Conservation (phyloP, 768 basidiomycete genomes). For the Hericium erinaceus region DNA sequence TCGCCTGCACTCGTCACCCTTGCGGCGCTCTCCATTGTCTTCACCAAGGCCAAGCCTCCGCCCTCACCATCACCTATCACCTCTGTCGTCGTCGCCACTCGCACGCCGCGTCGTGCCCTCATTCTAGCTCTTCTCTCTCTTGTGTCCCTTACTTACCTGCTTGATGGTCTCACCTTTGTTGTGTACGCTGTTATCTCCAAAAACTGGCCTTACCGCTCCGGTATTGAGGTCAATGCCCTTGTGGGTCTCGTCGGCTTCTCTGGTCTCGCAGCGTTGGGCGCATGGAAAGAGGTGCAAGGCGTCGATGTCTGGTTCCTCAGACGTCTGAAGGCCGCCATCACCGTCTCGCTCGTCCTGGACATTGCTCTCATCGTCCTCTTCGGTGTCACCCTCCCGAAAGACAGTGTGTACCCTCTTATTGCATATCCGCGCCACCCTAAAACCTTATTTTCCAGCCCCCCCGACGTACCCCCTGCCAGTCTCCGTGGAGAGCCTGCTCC, state of each 20-base stretch:
- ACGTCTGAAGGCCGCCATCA: slow-evolving; percentile 46
- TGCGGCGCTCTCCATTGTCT: slow-evolving; percentile 50
- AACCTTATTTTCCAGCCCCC: background rate
- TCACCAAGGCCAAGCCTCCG: slow-evolving; percentile 36
- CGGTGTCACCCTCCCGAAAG: slow-evolving; percentile 30
- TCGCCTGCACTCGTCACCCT: slow-evolving; percentile 62
- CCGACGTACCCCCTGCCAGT: slow-evolving; percentile 16
- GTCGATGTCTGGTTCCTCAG: slow-evolving; percentile 57
- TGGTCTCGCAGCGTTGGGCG: slow-evolving; percentile 64
- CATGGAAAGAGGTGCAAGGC: slow-evolving; percentile 71
- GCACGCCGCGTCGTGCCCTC: slow-evolving; percentile 63
- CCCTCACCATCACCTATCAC: slow-evolving; percentile 55
- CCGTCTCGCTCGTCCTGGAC: slow-evolving; percentile 49
- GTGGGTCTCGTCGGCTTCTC: slow-evolving; percentile 62
- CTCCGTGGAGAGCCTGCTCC: slow-evolving; percentile 31
- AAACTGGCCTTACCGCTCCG: slow-evolving; percentile 53
- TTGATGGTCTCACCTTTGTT: slow-evolving; percentile 70
- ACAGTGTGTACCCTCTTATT: slow-evolving; percentile 9
- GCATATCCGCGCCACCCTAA: background rate
- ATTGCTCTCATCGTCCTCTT: slow-evolving; percentile 49
- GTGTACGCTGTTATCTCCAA: slow-evolving; percentile 54
- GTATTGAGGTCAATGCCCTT: slow-evolving; percentile 58
- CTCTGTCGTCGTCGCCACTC: slow-evolving; percentile 63
- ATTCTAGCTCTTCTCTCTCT: slow-evolving; percentile 69
- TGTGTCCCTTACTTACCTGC: slow-evolving; percentile 60